Evolutionary conservation across 345 rosid species (phyloP).

Genomic region (Laguncularia racemosa): DNA sequence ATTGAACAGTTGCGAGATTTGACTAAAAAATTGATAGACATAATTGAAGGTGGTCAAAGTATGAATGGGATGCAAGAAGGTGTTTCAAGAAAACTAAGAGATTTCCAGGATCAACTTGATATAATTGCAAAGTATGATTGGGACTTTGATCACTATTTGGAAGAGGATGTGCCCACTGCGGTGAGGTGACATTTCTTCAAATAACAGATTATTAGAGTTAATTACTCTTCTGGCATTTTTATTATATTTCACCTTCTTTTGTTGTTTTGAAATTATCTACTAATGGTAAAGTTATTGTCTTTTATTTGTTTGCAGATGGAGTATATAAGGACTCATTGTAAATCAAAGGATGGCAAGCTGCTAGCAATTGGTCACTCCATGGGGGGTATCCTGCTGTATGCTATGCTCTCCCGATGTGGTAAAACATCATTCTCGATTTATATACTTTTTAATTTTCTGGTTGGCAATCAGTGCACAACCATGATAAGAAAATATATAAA

Average conservation of each 20-base stretch:
- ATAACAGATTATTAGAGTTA: neutral
- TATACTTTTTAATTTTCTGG: no score
- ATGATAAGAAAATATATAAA: no score
- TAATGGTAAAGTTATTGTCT: neutral
- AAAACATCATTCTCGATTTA: conserved; percentile 10
- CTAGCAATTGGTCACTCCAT: conserved; percentile 92
- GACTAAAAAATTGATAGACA: conserved; percentile 16
- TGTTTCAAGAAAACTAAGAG: conserved; percentile 36
- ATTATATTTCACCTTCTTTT: neutral
- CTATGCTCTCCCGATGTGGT: conserved; percentile 63
- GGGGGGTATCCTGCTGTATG: conserved; percentile 92
- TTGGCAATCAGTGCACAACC: no score
- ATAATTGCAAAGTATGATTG: conserved; percentile 57
- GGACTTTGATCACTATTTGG: conserved; percentile 85
- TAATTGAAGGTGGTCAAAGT: conserved; percentile 22
- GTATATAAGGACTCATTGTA: conserved; percentile 48
- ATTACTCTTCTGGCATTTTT: neutral
- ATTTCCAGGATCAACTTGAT: conserved; percentile 50
- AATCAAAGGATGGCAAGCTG: conserved; percentile 65
- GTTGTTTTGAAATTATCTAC: neutral
- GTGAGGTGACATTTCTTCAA: conserved; percentile 61
- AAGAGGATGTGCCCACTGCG: conserved; percentile 87
- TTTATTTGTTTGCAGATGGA: conserved; percentile 52
- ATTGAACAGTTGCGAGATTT: conserved; percentile 23
- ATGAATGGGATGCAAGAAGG: conserved; percentile 27